Conservation (phyloP, 257 asterid species). For the Nicotiana knightiana region DNA sequence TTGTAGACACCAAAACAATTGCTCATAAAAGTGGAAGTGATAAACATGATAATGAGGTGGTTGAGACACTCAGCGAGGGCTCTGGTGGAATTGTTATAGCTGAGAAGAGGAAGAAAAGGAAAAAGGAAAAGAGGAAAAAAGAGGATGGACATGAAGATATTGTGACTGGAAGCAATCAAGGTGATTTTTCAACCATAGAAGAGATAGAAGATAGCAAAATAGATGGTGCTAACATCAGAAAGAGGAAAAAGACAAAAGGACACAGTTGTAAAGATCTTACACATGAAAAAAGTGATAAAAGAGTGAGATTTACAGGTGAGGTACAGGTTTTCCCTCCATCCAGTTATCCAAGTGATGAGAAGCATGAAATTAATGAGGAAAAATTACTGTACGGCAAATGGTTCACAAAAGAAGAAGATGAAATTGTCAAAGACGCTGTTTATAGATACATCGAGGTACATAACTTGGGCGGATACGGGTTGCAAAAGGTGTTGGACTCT, state of each 20-base stretch:
- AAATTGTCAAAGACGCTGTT: neutral
- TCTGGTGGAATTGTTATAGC: neutral
- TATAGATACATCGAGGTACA: neutral
- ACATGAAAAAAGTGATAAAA: neutral
- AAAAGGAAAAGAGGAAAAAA: neutral
- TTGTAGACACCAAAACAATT: neutral
- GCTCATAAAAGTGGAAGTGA: neutral
- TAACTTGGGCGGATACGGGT: neutral
- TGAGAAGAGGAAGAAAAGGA: neutral
- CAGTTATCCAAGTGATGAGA: neutral
- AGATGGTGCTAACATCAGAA: neutral
- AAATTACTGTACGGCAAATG: neutral
- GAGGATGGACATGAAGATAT: neutral
- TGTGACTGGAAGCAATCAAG: neutral
- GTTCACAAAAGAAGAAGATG: slow-evolving; percentile 3
- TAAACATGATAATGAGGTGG: neutral
- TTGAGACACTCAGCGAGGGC: neutral
- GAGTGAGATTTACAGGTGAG: neutral
- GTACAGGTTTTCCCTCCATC: neutral
- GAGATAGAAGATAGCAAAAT: neutral
- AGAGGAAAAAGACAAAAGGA: neutral
- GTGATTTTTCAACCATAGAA: neutral
- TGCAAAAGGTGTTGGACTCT: neutral
- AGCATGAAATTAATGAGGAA: neutral
- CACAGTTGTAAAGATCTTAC: neutral